Percentiles rank a stretch among this genome's conserved stretches.
Conservation (phyloP, 139 green algal genomes). For the Asterochloris sp. region DNA sequence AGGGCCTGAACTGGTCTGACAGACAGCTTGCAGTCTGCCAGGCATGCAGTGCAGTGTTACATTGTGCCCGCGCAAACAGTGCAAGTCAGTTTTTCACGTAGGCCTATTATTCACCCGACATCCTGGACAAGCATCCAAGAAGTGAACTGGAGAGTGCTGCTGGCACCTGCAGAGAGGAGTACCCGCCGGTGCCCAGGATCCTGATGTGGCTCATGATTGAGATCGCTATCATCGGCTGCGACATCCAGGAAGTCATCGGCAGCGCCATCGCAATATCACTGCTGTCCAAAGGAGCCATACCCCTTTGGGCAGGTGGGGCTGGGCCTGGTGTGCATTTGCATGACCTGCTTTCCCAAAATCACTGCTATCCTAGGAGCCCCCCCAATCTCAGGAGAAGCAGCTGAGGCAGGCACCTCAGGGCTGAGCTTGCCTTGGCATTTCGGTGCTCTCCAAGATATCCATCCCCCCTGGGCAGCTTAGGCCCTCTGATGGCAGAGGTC, state of each 20-base stretch:
- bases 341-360: not conserved
- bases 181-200: constrained; percentile 31
- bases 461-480: too few relatives aligned
- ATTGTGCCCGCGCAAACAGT: too few relatives aligned
- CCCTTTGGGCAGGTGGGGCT: not conserved
- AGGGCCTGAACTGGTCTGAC: too few relatives aligned
- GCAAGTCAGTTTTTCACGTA: too few relatives aligned
- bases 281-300: constrained; percentile 39
- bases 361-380: not conserved
- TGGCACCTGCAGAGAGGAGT: constrained; percentile 28
- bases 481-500: too few relatives aligned
- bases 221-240: constrained; percentile 83
- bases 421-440: too few relatives aligned
- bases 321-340: not conserved
- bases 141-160: too few relatives aligned
- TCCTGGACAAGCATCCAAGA: too few relatives aligned
- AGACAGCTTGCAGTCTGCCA: too few relatives aligned
- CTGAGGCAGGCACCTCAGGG: constrained; percentile 42
- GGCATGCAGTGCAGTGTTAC: too few relatives aligned
- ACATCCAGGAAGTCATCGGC: constrained; percentile 83
- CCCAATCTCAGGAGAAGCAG: constrained; percentile 34
- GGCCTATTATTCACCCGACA: too few relatives aligned
- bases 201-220: constrained; percentile 84
- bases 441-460: too few relatives aligned
- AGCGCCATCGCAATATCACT: constrained; percentile 76